Evolutionary conservation across 1,284 basidiomycete genomes (phyloP), one percentile per base, ranked within the genome.

Genomic region (Apiotrichum gracile): DNA sequence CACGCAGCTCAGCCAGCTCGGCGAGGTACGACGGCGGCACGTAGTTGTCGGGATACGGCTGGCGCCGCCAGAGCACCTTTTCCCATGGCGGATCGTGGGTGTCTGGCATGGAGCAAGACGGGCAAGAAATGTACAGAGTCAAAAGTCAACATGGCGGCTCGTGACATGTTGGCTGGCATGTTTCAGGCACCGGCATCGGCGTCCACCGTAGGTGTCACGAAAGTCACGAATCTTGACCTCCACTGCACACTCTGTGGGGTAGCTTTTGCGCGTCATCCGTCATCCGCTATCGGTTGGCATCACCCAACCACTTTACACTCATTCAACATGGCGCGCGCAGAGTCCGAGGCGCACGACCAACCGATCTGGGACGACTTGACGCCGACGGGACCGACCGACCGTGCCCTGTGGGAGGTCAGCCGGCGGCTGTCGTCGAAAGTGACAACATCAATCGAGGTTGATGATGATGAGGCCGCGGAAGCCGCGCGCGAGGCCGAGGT

Each of bases 31-130:
- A 79, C 3, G 76, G 75, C 12, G 88, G 86, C 47, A 96, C 85
- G 74, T 91, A 83, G 70, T 93, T 91, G 75, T 96, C 92, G 16
- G 87, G 83, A 68, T 81, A 87, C 6, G 81, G 77, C 67, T 87
- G 87, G 57, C 73, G 77, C 67, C 84, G 84, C 90, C 91, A 96
- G 19, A 97, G 81, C n/a, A 88, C 79, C 67, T 85, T 87, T 68
- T 85, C 82, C 88, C 90, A 94, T 61, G 49, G 40, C 24, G 26
- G 37, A 24, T 46, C 35, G 22, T 47, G 40, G 24, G 25, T 17
- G 5, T 17, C 21, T 22, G 26, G 37, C 10, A n/a, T 10, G n/a
- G 17, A 3, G 5, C 19, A n/a, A n/a, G 21, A 21, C 10, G 26
- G 8, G 22, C 24, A 41, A 5, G 5, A 10, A 14, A 31, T 3